Base-by-base conservation (phyloP, 2,329 filamentous ascomycete species). In the Colletotrichum tropicicola region DNA sequence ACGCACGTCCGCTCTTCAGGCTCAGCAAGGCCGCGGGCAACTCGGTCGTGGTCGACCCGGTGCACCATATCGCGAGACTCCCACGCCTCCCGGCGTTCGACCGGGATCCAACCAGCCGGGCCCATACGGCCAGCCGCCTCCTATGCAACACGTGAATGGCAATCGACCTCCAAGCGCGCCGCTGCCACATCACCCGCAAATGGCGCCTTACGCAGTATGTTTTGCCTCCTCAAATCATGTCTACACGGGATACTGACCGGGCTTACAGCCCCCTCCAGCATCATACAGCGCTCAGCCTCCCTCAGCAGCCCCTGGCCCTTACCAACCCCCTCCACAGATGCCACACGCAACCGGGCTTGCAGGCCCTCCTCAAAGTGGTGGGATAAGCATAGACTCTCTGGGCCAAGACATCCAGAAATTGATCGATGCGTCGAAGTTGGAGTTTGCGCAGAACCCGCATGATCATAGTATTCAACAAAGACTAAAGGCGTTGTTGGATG, bases 361-460 rank as follows among this genome's bases (percentile, higher is more conserved):
- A 25, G 63, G 59, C 27, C 44, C 56, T 37, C 45, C 62, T 44
- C 62, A 55, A 25, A 43, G 45, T 53, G 74, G 77, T 74, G 84
- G 83, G 70, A 83, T 86, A 81, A 89, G 88, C 80, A 82, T 92
- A 82, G 90, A 92, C 73, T 87, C 89, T 73, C 85, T 98, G 77
- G 93, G 92, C 80, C 87, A 87, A 81, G 94, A 98, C 80, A 90
- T 98, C 76, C 89, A 92, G 72, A 89, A 87, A 73, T 84, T 97
- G 71, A 93, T 97, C 76, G 79, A 85, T 73, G 87, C 87, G 70
- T 90, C 91, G 69, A 91, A 91, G 80, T 84, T 85, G 70, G 91
- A 94, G 73, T 91, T 93, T 80, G 89, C 91, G 69, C 87, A 87
- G 69, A 93, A 90, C 76, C 91, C 91, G 66, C 87, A 90, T 83